phyloP scores from a whole-genome alignment of 208 protist species.

The Trichomonas tenax region DNA sequence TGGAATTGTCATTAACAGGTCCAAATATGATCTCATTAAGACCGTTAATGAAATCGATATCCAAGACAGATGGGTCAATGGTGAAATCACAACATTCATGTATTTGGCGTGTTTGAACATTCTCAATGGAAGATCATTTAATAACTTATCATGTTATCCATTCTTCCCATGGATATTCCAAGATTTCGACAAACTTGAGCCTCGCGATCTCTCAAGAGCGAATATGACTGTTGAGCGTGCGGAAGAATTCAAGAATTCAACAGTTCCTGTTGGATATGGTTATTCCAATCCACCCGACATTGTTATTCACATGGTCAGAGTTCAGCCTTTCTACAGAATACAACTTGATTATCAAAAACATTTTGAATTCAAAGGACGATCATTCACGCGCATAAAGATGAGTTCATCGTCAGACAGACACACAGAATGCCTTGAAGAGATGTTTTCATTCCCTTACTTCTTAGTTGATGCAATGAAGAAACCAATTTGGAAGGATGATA shows the following conservation, averaged over 20 bases:
- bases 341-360: neutral
- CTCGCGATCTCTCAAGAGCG: neutral
- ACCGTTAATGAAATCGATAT: neutral
- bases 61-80: neutral
- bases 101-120: neutral
- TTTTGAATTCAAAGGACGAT: neutral
- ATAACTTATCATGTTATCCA: neutral
- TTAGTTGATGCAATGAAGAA: neutral
- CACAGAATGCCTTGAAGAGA: neutral
- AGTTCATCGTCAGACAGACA: neutral
- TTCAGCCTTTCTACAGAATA: neutral
- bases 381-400: neutral
- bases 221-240: neutral
- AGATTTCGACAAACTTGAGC: neutral
- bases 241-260: neutral
- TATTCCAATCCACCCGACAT: neutral
- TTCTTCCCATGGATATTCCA: neutral
- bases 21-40: neutral
- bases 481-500: neutral
- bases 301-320: neutral
- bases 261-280: neutral
- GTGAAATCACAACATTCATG: neutral
- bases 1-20: neutral
- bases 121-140: neutral
- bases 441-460: neutral